A percentile compares a stretch with the other conserved stretches of the same genome.
Conservation (phyloP, 345 rosid genomes). For the Eutrema yunnanense region DNA sequence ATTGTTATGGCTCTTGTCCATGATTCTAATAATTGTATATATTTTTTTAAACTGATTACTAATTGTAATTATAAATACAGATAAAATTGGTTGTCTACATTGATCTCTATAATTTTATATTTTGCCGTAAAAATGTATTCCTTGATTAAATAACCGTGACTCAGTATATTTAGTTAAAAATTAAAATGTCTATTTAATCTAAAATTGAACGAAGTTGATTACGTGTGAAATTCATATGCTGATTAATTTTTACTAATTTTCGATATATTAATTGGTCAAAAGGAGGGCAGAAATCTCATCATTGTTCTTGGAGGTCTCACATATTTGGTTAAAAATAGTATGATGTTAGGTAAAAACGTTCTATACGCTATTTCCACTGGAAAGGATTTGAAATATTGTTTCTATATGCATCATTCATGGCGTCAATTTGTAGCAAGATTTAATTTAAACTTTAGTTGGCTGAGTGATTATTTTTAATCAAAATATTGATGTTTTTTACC, state of each 20-base stretch:
- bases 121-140: neutral
- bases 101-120: neutral
- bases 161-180: neutral
- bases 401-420: neutral
- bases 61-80: neutral
- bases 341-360: neutral
- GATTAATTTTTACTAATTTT: neutral
- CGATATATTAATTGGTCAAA: slow-evolving; percentile 11
- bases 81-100: neutral
- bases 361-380: neutral
- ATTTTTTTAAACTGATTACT: neutral
- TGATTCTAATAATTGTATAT: neutral
- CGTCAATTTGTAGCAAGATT: neutral
- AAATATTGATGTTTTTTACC: too few species aligned
- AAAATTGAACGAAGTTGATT: neutral
- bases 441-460: neutral
- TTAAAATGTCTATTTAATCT: neutral
- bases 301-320: neutral
- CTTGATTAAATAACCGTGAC: neutral
- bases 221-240: slow-evolving; percentile 5
- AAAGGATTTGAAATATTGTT: neutral
- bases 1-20: neutral
- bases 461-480: too few species aligned
- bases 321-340: neutral
- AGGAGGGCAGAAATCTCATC: neutral